Evolutionary conservation across 805 yeast genomes (phyloP).

Genomic region (Schwanniomyces pseudopolymorphus): DNA sequence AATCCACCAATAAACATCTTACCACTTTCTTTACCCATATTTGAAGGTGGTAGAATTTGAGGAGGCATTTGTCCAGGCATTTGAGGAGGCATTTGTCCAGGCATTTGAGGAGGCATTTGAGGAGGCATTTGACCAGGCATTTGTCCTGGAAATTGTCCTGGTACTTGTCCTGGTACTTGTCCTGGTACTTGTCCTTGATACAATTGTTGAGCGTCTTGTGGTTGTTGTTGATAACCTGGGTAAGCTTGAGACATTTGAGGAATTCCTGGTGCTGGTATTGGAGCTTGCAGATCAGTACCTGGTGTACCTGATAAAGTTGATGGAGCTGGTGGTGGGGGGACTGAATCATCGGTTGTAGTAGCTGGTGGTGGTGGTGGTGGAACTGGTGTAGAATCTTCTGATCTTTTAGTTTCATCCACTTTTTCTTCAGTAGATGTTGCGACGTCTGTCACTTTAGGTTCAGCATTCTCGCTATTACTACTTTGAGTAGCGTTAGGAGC

Average conservation of each 20-base stretch:
- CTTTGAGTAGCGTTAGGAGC: background rate
- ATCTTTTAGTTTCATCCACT: slow-evolving; percentile 2
- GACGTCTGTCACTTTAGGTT: background rate
- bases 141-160: slow-evolving; percentile 6
- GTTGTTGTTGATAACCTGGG: slow-evolving; percentile 6
- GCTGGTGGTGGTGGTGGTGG: slow-evolving; percentile 12
- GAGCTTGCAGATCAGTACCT: background rate
- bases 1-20: slow-evolving; percentile 96
- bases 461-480: background rate
- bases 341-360: no score
- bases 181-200: slow-evolving; percentile 8
- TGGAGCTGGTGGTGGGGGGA: slow-evolving; percentile 5
- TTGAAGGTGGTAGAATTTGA: slow-evolving; percentile 24
- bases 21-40: slow-evolving; percentile 61
- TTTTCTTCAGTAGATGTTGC: slow-evolving; percentile 1
- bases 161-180: slow-evolving; percentile 7
- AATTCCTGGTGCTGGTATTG: background rate
- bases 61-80: slow-evolving; percentile 14
- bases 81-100: slow-evolving; percentile 14
- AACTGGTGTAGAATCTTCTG: slow-evolving; percentile 10
- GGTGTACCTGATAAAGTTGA: background rate
- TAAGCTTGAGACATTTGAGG: slow-evolving; percentile 1
- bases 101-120: background rate
- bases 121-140: slow-evolving; percentile 6
- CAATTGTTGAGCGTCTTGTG: slow-evolving; percentile 9